Conservation (phyloP, 1,284 basidiomycete genomes). For the Quambalaria eucalypti region DNA sequence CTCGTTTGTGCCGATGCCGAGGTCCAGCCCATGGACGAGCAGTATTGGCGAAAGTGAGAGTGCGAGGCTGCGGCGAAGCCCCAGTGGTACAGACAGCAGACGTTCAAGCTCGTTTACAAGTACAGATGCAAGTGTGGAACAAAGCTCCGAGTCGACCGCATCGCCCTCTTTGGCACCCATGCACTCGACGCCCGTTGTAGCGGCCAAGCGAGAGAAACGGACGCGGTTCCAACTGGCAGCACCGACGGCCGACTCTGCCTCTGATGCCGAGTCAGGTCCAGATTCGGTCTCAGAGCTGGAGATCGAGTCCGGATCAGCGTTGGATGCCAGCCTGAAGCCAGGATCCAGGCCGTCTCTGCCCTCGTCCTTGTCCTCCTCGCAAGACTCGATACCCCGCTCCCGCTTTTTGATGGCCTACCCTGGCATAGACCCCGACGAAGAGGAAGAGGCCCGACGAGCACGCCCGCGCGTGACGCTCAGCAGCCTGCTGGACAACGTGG, state of each 20-base stretch:
- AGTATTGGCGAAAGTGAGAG: no score
- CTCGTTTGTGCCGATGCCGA: slow-evolving; percentile 22
- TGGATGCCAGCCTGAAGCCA: no score
- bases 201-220: slow-evolving; percentile 10
- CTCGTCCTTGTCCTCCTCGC: neutral
- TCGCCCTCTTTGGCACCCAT: neutral
- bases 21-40: neutral
- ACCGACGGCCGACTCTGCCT: neutral
- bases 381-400: neutral
- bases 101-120: neutral
- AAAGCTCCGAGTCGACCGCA: neutral
- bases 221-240: neutral
- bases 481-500: slow-evolving; percentile 79
- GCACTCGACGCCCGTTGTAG: neutral
- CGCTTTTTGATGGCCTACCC: slow-evolving; percentile 6
- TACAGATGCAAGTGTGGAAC: neutral
- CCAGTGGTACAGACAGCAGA: no score
- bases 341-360: no score
- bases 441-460: slow-evolving; percentile 4
- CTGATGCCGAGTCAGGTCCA: no score
- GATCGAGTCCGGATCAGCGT: no score
- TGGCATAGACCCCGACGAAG: neutral
- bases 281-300: no score
- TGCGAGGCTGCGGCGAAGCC: no score
- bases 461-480: slow-evolving; percentile 59